Evolutionary conservation across 129 eudicot genomes (phyloP), one percentile per base, ranked within the genome.

Genomic region (Ambrosia trifida): DNA sequence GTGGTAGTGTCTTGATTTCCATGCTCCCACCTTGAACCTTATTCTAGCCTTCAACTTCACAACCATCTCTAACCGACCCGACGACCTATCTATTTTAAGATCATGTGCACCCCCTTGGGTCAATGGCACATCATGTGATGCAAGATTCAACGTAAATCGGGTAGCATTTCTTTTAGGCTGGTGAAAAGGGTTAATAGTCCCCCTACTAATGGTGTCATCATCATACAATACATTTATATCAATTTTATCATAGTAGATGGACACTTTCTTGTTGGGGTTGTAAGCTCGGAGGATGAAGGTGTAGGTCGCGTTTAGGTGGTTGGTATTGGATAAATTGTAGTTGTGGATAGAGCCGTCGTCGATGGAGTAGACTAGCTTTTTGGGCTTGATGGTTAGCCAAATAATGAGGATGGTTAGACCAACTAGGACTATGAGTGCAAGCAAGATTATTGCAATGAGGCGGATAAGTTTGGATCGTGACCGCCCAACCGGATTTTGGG

Each of bases 151-250:
- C 66, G 61, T 81, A 68, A 92, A 41, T 13, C 70, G 80, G 0
- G 98, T 92, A 72, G 84, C 95, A n/a, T 85, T 87, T 67, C 85
- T 62, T 76, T 71, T 82, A 13, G 83, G 89, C 61, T 92, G 98
- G 71, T 83, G 68, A 49, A 86, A 92, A 0, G 96, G 95, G 4
- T 82, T 76, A 12, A 86, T 70, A 12, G 60, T 59, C 18, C 81
- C 83, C n/a, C 60, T 71, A 0, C 95, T 85, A 38, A 92, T 38
- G 24, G 36, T 71, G 30, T 81, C 80, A 8, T 79, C 91, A 19
- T 85, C 85, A 10, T 89, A 92, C 28, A 31, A 20, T 13, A 83
- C 89, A 2, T 13, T 38, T 1, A 79, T 75, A 24, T 92, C 90
- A 24, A 89, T 70, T 75, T 76, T 82, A 74, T 90, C 97, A 53